phyloP scores from a whole-genome alignment of 1,284 basidiomycete genomes.

The Exsudoporus floridanus region DNA sequence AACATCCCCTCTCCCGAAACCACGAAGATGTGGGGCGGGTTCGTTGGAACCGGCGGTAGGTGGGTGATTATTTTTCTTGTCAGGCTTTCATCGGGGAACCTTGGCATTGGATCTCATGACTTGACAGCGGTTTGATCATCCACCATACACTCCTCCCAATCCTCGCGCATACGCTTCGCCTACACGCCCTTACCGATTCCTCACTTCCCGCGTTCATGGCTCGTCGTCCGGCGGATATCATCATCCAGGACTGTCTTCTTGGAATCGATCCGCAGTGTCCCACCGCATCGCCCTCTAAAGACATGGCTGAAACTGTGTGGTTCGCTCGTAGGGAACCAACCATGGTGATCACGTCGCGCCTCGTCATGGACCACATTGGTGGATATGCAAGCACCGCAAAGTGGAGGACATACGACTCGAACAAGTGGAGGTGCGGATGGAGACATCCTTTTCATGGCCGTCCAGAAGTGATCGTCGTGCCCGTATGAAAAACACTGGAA shows the following conservation, averaged over 20 bases:
- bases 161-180: conserved; percentile 32
- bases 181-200: conserved; percentile 33
- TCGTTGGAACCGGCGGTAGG: conserved; percentile 46
- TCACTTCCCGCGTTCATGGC: conserved; percentile 30
- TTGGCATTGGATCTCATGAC: conserved; percentile 4
- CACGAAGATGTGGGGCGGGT: conserved; percentile 36
- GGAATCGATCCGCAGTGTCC: conserved; percentile 40
- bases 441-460: conserved; percentile 44
- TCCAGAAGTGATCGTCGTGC: conserved; percentile 38
- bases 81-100: neutral
- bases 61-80: conserved; percentile 12
- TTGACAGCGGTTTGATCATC: conserved; percentile 40
- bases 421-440: conserved; percentile 46
- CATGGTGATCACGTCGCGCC: conserved; percentile 40
- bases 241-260: conserved; percentile 44
- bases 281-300: conserved; percentile 7
- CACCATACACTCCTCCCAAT: conserved; percentile 38
- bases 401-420: conserved; percentile 30
- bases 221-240: conserved; percentile 40
- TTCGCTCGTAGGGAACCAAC: conserved; percentile 4
- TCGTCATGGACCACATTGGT: conserved; percentile 44
- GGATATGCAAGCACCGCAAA: conserved; percentile 36
- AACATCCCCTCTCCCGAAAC: conserved; percentile 4
- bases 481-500: conserved; percentile 20
- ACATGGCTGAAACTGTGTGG: conserved; percentile 2